Base-by-base conservation (phyloP, 495 filamentous ascomycete species). In the Penicillium parvum region DNA sequence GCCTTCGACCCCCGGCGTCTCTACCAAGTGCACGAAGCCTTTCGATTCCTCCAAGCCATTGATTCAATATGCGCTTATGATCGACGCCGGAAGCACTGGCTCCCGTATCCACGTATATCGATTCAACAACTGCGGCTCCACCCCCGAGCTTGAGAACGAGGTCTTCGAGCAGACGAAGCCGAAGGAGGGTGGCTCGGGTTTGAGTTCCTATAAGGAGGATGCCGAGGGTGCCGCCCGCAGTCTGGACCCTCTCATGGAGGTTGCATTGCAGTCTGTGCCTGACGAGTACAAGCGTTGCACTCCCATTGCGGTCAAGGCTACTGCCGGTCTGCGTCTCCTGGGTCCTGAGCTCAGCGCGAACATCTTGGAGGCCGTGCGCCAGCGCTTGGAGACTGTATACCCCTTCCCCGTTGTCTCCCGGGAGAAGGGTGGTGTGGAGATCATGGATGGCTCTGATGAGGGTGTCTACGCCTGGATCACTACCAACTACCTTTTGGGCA, bases 381-480 rank as follows among this genome's bases (percentile, higher is more conserved):
- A 69, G 32, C 84, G 88, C 39, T 66, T 98, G n/a, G 90, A 97
- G 65, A 90, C 81, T 12, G 72, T 74, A 15, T 98, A 92, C 63
- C 92, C 92, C 15, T 97, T 98, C 76, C 86, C 92, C 2, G 85
- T 98, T 14, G 85, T 98, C 38, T 83, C 87, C 4, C 74, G 79
- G 45, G 85, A 85, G 57, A 83, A 88, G 52, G 81, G 84, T 45
- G 92, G 92, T 40, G 86, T 98, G 10, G 77, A 86, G 49, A 90
- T 97, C 49, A 97, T 98, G 91, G 89, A 94, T 55, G 92, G 92
- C 52, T 85, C 83, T 11, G 84, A 96, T 49, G 92, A 98, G 66
- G 84, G 94, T 63, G 92, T 98, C n/a, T 98, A 95, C 54, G 94
- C 92, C 39, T 98, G 92, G 92, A 95, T 98, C 64, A 98, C 92